These are phyloP conservation scores for Monilinia vaccinii-corymbosi DNA, from an alignment of 2,329 filamentous ascomycete genomes.

Conservation along the genomic window DNA sequence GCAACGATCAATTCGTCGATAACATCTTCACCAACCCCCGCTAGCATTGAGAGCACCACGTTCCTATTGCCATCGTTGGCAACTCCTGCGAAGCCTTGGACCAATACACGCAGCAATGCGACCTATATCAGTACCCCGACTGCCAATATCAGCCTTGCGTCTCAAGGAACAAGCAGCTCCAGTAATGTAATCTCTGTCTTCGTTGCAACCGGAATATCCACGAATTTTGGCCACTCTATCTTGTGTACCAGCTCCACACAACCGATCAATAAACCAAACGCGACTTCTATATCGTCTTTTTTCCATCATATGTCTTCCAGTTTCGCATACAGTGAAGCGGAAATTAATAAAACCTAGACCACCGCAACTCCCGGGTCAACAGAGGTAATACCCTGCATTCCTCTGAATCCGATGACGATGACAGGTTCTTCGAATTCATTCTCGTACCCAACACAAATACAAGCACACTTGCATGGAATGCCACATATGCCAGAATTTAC, in stretches of 20 bases:
- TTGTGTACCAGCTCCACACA: background rate
- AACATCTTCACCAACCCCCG: background rate
- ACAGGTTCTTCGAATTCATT: background rate
- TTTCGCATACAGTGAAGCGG: background rate
- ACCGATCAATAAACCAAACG: background rate
- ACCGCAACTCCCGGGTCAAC: background rate
- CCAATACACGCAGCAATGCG: background rate
- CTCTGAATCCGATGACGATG: background rate
- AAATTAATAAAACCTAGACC: background rate
- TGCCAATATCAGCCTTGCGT: too few species aligned
- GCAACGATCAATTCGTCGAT: background rate
- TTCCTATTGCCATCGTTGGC: background rate
- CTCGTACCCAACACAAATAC: slow-evolving; percentile 24
- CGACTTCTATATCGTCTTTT: background rate
- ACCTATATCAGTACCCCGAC: background rate
- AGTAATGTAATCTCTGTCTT: background rate
- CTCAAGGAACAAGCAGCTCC: background rate
- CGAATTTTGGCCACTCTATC: background rate
- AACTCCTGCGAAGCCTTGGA: background rate
- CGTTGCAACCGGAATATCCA: too few species aligned
- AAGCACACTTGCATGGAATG: slow-evolving; percentile 15
- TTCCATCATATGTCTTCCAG: background rate
- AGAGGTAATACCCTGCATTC: background rate
- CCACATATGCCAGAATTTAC: slow-evolving; percentile 22
- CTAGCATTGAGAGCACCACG: background rate